These are phyloP conservation scores for Aspergillus pseudotamarii DNA, from an alignment of 2,329 filamentous ascomycete genomes.

Conservation along the genomic window DNA sequence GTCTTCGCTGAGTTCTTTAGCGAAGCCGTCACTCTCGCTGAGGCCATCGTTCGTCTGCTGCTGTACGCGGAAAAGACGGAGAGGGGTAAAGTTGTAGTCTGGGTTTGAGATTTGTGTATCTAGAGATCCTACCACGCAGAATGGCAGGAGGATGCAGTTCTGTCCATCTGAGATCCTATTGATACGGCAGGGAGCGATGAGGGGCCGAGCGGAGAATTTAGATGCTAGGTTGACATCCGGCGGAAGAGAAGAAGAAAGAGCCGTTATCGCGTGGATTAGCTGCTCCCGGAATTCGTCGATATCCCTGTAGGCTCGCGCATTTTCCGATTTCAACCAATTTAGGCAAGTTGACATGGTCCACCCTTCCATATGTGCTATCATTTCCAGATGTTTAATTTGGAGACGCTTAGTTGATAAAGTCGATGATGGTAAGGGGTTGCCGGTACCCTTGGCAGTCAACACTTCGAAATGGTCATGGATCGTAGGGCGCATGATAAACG, in stretches of 20 bases:
- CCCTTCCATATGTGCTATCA: conserved; percentile 50
- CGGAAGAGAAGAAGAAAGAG: conserved; percentile 47
- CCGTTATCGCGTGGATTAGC: conserved; percentile 44
- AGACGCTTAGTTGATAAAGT: conserved; percentile 58
- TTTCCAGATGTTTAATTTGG: conserved; percentile 57
- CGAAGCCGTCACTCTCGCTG: conserved; percentile 61
- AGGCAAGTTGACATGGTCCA: conserved; percentile 41
- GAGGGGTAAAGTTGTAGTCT: conserved; percentile 61
- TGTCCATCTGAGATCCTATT: conserved; percentile 28
- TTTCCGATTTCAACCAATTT: conserved; percentile 35
- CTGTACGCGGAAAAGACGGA: conserved; percentile 67
- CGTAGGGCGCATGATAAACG: conserved; percentile 50
- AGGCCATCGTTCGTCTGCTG: conserved; percentile 63
- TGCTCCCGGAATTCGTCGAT: conserved; percentile 48
- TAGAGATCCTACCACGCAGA: conserved; percentile 65
- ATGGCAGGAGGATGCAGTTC: conserved; percentile 54
- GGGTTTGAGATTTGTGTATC: conserved; percentile 57
- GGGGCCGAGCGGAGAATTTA: conserved; percentile 40
- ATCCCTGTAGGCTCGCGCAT: conserved; percentile 26
- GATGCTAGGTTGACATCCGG: conserved; percentile 37
- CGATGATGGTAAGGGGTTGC: conserved; percentile 64
- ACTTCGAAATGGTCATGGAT: conserved; percentile 65
- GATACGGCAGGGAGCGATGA: conserved; percentile 40
- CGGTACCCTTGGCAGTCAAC: conserved; percentile 58
- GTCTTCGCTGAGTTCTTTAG: conserved; percentile 63